Conservation (phyloP, 2,329 filamentous ascomycete genomes). For the Fusarium goolgardi region DNA sequence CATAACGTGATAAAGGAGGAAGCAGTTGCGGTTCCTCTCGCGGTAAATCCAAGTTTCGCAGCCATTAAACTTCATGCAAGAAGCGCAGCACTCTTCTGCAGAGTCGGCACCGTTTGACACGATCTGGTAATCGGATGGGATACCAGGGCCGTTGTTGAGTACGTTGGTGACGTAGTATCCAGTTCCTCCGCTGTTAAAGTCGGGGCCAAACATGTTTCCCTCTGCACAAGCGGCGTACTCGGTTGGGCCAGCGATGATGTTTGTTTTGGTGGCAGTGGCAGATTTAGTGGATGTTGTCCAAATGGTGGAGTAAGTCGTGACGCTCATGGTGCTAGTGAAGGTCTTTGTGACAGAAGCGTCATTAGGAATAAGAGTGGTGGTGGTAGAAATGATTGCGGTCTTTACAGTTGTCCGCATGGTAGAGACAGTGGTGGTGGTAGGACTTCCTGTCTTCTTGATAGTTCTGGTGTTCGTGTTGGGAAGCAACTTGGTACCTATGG, state of each 20-base stretch:
- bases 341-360: conserved; percentile 10
- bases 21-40: conserved; percentile 13
- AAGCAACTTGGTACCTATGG: not conserved
- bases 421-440: conserved; percentile 1
- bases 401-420: conserved; percentile 1
- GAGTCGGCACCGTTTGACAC: conserved; percentile 1
- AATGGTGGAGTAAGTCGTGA: conserved; percentile 11
- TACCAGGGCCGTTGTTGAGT: conserved; percentile 17
- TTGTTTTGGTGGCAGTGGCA: conserved; percentile 5
- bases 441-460: not conserved
- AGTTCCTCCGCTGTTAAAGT: conserved; percentile 20
- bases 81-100: conserved; percentile 3
- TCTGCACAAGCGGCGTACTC: conserved; percentile 6
- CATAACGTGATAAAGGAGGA: conserved; percentile 12
- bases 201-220: conserved; percentile 10
- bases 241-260: conserved; percentile 1
- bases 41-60: conserved; percentile 15
- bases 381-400: not conserved
- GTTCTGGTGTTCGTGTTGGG: not conserved
- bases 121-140: conserved; percentile 7
- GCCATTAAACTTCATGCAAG: conserved; percentile 10
- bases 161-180: conserved; percentile 16
- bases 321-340: not conserved
- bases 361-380: conserved; percentile 12
- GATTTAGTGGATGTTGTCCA: conserved; percentile 4